Percentiles rank a stretch among this genome's conserved stretches.
These are phyloP conservation scores for Saussurea involucrata DNA, from an alignment of 129 eudicot species.

Conservation along the genomic window DNA sequence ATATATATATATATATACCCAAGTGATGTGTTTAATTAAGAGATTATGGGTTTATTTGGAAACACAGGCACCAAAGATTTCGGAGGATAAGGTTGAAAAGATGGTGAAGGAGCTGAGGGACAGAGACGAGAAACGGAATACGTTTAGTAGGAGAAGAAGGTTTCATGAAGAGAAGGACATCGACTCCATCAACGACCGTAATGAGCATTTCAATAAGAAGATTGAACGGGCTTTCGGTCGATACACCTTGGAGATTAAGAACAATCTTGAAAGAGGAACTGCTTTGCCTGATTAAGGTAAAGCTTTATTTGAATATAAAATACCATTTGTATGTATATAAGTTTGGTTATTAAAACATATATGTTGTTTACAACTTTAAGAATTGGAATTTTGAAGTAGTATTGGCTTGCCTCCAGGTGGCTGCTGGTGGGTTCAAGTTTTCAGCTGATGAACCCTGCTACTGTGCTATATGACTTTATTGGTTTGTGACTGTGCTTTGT, in stretches of 20 bases:
- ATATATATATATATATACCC: background rate
- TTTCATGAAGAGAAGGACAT: constrained; percentile 91
- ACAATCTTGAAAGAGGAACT: constrained; percentile 98
- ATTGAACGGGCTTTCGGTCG: constrained; percentile 96
- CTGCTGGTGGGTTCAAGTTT: background rate
- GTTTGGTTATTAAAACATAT: background rate
- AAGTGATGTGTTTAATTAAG: background rate
- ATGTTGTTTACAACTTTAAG: background rate
- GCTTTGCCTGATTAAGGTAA: constrained; percentile 80
- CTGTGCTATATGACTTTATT: background rate
- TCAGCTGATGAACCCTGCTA: background rate
- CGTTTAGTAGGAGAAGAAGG: constrained; percentile 93
- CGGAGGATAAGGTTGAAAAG: constrained; percentile 78
- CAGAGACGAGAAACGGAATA: constrained; percentile 79
- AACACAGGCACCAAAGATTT: constrained; percentile 67
- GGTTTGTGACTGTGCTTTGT: background rate
- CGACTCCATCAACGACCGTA: constrained; percentile 95
- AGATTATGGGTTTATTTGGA: background rate
- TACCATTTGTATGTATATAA: background rate
- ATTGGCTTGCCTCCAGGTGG: background rate
- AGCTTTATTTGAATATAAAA: background rate
- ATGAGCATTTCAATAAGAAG: constrained; percentile 97
- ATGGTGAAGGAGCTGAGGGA: constrained; percentile 97
- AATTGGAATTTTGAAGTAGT: background rate
- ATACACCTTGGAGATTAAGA: constrained; percentile 93